Evolutionary conservation across 805 yeast species (phyloP), one percentile per base, ranked within the genome.

Genomic region (Maudiozyma barnettii): DNA sequence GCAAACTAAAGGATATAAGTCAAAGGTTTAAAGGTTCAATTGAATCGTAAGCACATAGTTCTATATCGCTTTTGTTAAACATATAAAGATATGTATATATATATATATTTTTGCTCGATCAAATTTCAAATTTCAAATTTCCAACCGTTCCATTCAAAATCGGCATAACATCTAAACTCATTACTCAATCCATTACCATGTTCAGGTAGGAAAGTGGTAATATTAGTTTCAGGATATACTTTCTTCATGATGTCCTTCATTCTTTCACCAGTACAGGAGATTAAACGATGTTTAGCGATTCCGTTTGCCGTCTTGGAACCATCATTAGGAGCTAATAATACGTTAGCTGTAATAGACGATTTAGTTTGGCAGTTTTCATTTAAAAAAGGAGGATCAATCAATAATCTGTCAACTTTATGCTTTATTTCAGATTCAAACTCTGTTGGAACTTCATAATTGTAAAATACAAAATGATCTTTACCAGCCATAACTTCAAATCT

Each of bases 261-360:
- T 63, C 95, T 74, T 67, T 89, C 96, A 35, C 96, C 96, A 1
- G 97, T 89, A 53, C 91, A 84, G 4, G 84, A 76, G n/a, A 87
- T 74, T 33, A 84, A 59, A 54, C 77, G 75, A 54, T 73, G 74
- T 48, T 69, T 67, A 12, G 53, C 43, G 29, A 54, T 70, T 1
- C 82, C 82, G 7, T 49, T 19, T 12, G 53, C 55, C 0, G 81
- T 74, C 49, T 61, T 67, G 2, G 56, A 44, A 1, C 63, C 58
- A 40, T 60, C 65, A 40, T 79, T 76, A 1, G 55, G 48, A 9
- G 61, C 61, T 46, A 85, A 60, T 44, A 89, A 63, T 22, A 77
- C 72, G 23, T 79, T 71, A 0, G 91, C 95, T 10, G 85, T 75
- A 26, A 74, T 54, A 1, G 85, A 72, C 12, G 81, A 80, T 52